Evolutionary conservation across 768 basidiomycete genomes (phyloP).

Genomic region (Neoboletus brunneissimus): DNA sequence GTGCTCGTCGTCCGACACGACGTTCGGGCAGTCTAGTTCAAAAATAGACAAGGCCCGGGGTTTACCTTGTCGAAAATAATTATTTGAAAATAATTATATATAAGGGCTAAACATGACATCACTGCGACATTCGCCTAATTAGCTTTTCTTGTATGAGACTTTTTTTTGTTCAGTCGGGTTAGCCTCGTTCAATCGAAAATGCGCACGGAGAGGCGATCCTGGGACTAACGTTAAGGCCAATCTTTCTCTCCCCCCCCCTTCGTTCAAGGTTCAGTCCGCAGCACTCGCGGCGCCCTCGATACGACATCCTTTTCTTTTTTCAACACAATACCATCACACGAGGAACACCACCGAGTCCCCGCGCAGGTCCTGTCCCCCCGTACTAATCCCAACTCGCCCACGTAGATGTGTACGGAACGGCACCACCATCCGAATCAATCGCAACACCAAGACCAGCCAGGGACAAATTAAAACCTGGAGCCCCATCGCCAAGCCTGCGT

Average conservation of each 20-base stretch:
- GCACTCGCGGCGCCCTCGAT: background rate
- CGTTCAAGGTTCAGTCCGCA: too few species aligned
- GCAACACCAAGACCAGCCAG: background rate
- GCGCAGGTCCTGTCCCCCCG: background rate
- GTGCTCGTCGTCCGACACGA: slow-evolving; percentile 17
- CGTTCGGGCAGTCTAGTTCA: slow-evolving; percentile 8
- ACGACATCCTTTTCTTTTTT: too few species aligned
- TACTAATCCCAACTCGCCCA: background rate
- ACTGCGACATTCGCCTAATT: background rate
- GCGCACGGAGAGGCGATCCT: too few species aligned
- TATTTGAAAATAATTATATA: background rate
- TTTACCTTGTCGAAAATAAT: background rate
- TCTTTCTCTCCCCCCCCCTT: background rate
- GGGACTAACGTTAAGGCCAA: background rate
- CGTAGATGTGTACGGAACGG: background rate
- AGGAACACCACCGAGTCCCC: background rate
- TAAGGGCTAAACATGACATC: slow-evolving; percentile 14
- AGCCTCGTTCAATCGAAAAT: too few species aligned
- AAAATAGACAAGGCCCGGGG: slow-evolving; percentile 3
- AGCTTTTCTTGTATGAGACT: background rate
- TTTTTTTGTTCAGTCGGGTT: background rate
- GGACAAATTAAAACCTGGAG: background rate
- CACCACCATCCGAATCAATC: background rate
- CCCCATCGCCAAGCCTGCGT: slow-evolving; percentile 8
- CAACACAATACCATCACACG: too few species aligned